Evolutionary conservation across 2,329 filamentous ascomycete species (phyloP).

Genomic region (Beauveria caledonica): DNA sequence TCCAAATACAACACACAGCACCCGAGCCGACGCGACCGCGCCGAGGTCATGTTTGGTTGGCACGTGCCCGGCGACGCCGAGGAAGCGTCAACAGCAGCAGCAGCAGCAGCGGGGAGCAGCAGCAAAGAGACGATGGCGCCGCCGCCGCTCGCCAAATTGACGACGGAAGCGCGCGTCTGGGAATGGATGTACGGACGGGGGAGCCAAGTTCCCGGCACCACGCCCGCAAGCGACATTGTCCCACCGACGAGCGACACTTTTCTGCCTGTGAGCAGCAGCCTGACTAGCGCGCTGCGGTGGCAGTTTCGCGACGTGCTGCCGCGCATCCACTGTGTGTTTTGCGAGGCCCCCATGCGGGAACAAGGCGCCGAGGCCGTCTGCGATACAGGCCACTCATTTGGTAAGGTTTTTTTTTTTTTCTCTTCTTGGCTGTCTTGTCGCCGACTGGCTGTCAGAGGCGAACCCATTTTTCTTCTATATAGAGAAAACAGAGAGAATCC

Average conservation of each 20-base stretch:
- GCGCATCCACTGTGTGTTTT: constrained; percentile 40
- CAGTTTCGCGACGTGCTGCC: constrained; percentile 30
- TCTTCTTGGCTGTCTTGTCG: no score
- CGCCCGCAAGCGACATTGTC: neutral
- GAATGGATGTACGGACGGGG: constrained; percentile 53
- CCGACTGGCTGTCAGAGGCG: no score
- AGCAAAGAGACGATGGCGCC: neutral
- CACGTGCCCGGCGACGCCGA: constrained; percentile 14
- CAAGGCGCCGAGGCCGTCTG: constrained; percentile 31
- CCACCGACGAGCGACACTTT: neutral
- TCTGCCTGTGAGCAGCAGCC: neutral
- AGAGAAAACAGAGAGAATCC: neutral
- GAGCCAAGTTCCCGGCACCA: constrained; percentile 32
- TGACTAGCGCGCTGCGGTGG: constrained; percentile 20
- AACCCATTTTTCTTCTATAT: no score
- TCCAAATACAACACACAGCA: constrained; percentile 41
- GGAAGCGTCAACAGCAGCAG: neutral
- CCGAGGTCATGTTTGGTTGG: constrained; percentile 31
- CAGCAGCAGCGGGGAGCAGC: no score
- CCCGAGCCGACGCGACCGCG: constrained; percentile 33
- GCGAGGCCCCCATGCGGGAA: constrained; percentile 27
- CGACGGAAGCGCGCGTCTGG: constrained; percentile 48
- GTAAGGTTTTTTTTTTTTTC: constrained; percentile 21
- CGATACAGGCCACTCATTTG: constrained; percentile 31
- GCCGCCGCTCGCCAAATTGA: constrained; percentile 23